These are phyloP conservation scores for Aspergillus tanneri DNA, from an alignment of 2,329 filamentous ascomycete genomes.

Conservation along the genomic window DNA sequence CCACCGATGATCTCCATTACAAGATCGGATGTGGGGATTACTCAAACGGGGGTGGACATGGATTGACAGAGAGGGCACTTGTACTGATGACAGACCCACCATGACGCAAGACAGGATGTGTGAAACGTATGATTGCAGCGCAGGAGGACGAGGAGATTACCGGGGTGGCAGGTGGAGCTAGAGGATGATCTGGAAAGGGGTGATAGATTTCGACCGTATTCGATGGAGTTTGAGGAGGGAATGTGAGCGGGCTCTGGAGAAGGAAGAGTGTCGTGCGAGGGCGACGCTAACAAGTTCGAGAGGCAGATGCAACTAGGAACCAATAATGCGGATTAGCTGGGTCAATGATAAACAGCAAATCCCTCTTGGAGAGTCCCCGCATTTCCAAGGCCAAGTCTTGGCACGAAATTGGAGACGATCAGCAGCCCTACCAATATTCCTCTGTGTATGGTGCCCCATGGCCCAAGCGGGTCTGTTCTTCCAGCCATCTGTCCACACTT, in stretches of 20 bases:
- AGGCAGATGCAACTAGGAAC: constrained; percentile 31
- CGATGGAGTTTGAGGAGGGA: too few species aligned
- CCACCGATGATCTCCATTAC: not conserved
- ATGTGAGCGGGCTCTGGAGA: too few species aligned
- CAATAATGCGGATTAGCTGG: constrained; percentile 5
- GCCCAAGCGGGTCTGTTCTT: constrained; percentile 22
- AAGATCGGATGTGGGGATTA: constrained; percentile 1
- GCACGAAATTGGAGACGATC: constrained; percentile 3
- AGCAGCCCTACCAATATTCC: constrained; percentile 30
- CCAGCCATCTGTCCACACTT: constrained; percentile 30
- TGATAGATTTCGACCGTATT: too few species aligned
- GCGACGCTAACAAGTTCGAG: constrained; percentile 24
- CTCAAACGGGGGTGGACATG: constrained; percentile 21
- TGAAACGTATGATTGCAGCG: constrained; percentile 34
- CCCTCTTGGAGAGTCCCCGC: constrained; percentile 20
- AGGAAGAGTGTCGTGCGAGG: too few species aligned
- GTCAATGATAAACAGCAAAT: constrained; percentile 15
- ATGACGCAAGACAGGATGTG: constrained; percentile 28
- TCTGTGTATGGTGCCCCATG: constrained; percentile 22
- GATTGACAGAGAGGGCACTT: constrained; percentile 33
- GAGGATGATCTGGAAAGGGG: too few species aligned
- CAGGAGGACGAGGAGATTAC: constrained; percentile 27
- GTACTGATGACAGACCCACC: constrained; percentile 31
- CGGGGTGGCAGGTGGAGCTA: constrained; percentile 1
- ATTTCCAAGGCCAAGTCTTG: constrained; percentile 21